These are phyloP conservation scores for Barnettozyma hawaiiensis DNA, from an alignment of 1,139 yeast genomes.

Conservation along the genomic window DNA sequence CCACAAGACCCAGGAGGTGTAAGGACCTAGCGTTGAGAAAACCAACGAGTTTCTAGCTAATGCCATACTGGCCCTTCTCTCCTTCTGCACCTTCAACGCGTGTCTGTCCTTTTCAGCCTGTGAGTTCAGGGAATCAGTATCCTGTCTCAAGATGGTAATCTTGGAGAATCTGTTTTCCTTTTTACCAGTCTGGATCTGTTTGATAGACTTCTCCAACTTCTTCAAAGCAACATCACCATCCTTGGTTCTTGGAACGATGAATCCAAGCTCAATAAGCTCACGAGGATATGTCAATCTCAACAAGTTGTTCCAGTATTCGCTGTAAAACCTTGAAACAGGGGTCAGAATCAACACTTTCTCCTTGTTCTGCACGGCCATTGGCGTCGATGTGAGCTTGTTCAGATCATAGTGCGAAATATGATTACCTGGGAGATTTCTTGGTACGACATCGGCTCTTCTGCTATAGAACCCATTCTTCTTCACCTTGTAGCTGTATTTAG, in stretches of 20 bases:
- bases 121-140: slow-evolving; percentile 63
- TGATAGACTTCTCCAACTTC: slow-evolving; percentile 66
- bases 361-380: slow-evolving; percentile 62
- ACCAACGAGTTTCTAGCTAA: slow-evolving; percentile 86
- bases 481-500: slow-evolving; percentile 25
- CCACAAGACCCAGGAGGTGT: slow-evolving; percentile 95
- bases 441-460: slow-evolving; percentile 38
- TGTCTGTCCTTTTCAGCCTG: slow-evolving; percentile 79
- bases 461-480: slow-evolving; percentile 25
- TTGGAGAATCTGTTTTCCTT: slow-evolving; percentile 63
- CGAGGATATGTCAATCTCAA: slow-evolving; percentile 75
- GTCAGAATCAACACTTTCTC: slow-evolving; percentile 82
- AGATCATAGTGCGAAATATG: slow-evolving; percentile 82
- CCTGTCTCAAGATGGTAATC: slow-evolving; percentile 85
- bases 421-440: slow-evolving; percentile 63
- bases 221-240: slow-evolving; percentile 78
- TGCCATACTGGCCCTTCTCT: slow-evolving; percentile 87
- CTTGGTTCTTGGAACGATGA: slow-evolving; percentile 74
- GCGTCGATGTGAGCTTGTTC: slow-evolving; percentile 65
- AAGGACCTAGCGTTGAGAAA: slow-evolving; percentile 84
- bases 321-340: slow-evolving; percentile 82
- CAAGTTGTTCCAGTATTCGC: slow-evolving; percentile 83
- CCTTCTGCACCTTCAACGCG: slow-evolving; percentile 74
- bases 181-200: slow-evolving; percentile 55
- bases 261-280: slow-evolving; percentile 78